Percentiles rank a stretch among this genome's conserved stretches.
These are phyloP conservation scores for Halophytophthora polymorphica DNA, from an alignment of 352 stramenopile species.

Conservation along the genomic window DNA sequence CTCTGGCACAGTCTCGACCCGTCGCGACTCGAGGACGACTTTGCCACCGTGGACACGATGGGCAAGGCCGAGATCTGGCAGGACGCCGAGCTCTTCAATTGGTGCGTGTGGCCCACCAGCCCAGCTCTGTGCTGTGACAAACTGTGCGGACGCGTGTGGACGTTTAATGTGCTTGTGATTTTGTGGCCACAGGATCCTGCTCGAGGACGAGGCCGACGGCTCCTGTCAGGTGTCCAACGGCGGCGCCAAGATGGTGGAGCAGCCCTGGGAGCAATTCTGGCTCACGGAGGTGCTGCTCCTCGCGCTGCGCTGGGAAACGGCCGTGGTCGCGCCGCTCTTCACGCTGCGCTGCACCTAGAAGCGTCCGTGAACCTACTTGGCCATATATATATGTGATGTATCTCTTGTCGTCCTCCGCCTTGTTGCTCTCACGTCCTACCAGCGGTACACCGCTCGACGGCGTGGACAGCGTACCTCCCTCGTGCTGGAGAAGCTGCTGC, in stretches of 20 bases:
- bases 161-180: conserved; percentile 1
- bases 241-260: conserved; percentile 25
- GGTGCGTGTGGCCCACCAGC: too few species aligned
- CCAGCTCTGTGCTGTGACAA: too few species aligned
- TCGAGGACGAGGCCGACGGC: conserved; percentile 32
- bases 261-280: conserved; percentile 45
- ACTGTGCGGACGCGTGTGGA: not conserved
- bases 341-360: conserved; percentile 32
- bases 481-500: too few species aligned
- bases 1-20: conserved; percentile 34
- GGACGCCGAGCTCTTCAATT: conserved; percentile 26
- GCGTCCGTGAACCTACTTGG: not conserved
- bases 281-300: conserved; percentile 49
- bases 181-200: conserved; percentile 25
- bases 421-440: too few species aligned
- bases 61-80: conserved; percentile 44
- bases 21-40: conserved; percentile 33
- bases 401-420: too few species aligned
- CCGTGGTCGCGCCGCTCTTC: conserved; percentile 42
- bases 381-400: too few species aligned
- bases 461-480: too few species aligned
- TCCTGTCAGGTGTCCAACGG: conserved; percentile 37
- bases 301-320: conserved; percentile 40
- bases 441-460: too few species aligned
- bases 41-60: conserved; percentile 29